Evolutionary conservation across 495 filamentous ascomycete species (phyloP).

Genomic region (Penicillium malachiteum): DNA sequence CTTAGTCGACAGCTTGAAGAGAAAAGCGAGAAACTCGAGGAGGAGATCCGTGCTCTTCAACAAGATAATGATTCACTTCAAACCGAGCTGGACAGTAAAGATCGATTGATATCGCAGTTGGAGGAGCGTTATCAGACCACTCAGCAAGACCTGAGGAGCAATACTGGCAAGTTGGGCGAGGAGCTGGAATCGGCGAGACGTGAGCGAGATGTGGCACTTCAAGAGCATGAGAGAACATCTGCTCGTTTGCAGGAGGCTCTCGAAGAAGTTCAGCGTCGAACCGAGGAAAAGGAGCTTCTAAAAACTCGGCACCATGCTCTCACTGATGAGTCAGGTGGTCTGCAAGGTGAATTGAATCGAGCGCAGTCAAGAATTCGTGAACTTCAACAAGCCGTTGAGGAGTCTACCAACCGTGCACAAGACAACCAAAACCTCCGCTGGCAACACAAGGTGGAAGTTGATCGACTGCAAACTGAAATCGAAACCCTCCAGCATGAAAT

Average conservation of each 20-base stretch:
- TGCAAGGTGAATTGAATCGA: constrained; percentile 63
- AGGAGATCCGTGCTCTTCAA: constrained; percentile 59
- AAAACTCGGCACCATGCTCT: constrained; percentile 68
- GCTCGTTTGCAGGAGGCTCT: constrained; percentile 51
- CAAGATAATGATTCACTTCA: constrained; percentile 55
- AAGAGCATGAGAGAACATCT: constrained; percentile 42
- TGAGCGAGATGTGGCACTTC: constrained; percentile 34
- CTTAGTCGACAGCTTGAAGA: constrained; percentile 74
- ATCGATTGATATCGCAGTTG: constrained; percentile 33
- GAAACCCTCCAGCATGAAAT: constrained; percentile 68
- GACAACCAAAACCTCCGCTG: constrained; percentile 53
- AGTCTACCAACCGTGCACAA: constrained; percentile 58
- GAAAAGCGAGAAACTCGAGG: constrained; percentile 61
- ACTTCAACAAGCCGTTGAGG: constrained; percentile 55
- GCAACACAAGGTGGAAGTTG: constrained; percentile 64
- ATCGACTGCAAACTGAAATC: constrained; percentile 63
- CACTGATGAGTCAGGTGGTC: constrained; percentile 61
- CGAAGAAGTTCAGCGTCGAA: constrained; percentile 53
- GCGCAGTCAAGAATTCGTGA: constrained; percentile 56
- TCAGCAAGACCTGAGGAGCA: constrained; percentile 42
- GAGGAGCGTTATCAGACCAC: constrained; percentile 43
- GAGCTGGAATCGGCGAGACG: constrained; percentile 41
- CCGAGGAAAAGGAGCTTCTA: constrained; percentile 70
- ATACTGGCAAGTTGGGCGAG: constrained; percentile 41
- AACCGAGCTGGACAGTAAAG: constrained; percentile 51